Evolutionary conservation across 202 grass and related monocot genomes (phyloP).

Genomic region (Schoenoplectus triqueter): DNA sequence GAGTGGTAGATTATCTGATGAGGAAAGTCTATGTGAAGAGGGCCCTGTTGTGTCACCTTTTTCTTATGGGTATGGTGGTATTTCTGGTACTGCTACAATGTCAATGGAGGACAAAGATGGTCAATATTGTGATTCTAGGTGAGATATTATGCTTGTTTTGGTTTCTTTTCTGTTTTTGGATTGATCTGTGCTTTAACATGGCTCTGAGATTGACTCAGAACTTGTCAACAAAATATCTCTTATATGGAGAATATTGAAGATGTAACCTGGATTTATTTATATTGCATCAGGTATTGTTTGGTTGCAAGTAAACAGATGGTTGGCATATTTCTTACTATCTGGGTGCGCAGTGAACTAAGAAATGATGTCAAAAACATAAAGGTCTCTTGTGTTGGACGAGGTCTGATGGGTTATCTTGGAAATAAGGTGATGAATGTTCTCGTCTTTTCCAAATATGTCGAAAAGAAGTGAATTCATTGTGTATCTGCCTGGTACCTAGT

Average conservation of each 20-base stretch:
- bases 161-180: constrained; percentile 23
- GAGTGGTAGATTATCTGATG: constrained; percentile 53
- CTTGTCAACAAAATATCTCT: constrained; percentile 6
- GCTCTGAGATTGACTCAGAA: neutral
- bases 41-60: constrained; percentile 50
- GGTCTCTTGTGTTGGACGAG: constrained; percentile 94
- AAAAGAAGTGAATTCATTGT: constrained; percentile 1
- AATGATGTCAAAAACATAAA: constrained; percentile 89
- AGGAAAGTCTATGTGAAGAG: constrained; percentile 61
- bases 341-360: constrained; percentile 87
- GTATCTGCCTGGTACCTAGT: neutral
- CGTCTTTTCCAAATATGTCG: neutral
- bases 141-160: neutral
- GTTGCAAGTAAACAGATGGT: constrained; percentile 99
- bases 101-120: constrained; percentile 55
- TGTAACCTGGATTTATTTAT: constrained; percentile 29
- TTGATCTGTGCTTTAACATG: neutral
- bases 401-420: constrained; percentile 98
- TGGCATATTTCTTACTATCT: constrained; percentile 93
- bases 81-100: neutral
- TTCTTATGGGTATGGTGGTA: constrained; percentile 52
- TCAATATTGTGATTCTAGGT: constrained; percentile 63
- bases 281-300: constrained; percentile 75
- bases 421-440: constrained; percentile 67
- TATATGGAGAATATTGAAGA: neutral